Base-by-base conservation (phyloP, 345 rosid species). In the Dovyalis caffra region DNA sequence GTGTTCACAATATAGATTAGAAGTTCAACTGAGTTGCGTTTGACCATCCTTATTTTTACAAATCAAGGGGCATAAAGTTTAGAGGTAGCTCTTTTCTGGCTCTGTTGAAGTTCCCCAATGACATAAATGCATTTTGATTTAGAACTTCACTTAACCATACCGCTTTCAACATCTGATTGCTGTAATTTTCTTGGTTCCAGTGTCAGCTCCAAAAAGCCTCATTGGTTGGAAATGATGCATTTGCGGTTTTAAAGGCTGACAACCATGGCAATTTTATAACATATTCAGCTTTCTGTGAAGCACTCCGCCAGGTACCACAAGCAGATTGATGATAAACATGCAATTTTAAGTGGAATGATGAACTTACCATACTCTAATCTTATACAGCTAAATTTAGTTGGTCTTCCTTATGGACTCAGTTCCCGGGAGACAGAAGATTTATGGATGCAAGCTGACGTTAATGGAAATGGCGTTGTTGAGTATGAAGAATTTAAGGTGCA, bases 401-500 rank as follows among this genome's bases (percentile, higher is more conserved):
- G 94, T 76, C 80, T 79, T 21, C 88, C 97, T 68, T 78, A 78
- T 66, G 90, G 94, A 68, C 85, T 91, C 63, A 82, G 87, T 86
- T 87, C 77, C 83, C 82, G 85, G 81, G 88, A 91, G 61, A 86
- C 85, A 15, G 77, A 85, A 74, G 91, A 88, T 71, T 83, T 90
- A 9, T 91, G 97, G 94, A 66, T 64, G 53, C 88, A 85, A 85
- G 92, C 86, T 62, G 90, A 91, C 62, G 37, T 74, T 51, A 86
- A 82, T 77, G 89, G 88, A 79, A 82, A 90, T 79, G 94, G 91
- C 66, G 79, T 90, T 76, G 79, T 90, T 58, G 88, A 84, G 74
- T 83, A 77, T 74, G 88, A 86, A 80, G 87, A 91, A 80, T 87
- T 90, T 67, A 85, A 87, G 91, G 97, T 90, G 20, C 15, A 71